Evolutionary conservation across 163 green algal species (phyloP), one percentile per base, ranked within the genome.

Genomic region (Chlorella variabilis): DNA sequence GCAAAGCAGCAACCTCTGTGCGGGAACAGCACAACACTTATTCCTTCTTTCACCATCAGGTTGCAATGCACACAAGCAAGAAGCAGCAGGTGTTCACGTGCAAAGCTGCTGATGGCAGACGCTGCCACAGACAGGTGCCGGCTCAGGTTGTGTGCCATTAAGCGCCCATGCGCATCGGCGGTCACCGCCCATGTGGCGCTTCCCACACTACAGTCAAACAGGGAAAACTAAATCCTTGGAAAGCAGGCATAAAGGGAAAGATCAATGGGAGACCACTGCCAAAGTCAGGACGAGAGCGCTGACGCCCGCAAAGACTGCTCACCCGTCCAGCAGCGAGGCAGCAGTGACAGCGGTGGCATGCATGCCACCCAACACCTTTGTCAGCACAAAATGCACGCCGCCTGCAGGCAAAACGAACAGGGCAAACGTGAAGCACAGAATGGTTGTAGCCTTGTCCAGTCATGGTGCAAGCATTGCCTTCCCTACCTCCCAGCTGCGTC

Each of bases 71-170:
- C n/a, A n/a, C n/a, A n/a, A n/a, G n/a, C n/a, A n/a, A n/a, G n/a
- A n/a, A n/a, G n/a, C n/a, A n/a, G n/a, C n/a, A n/a, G n/a, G n/a
- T n/a, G n/a, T 75, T 41, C 58, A 86, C 62, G 85, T 84, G 71
- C 86, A 71, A 84, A 90, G 54, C 69, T 83, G 49, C 75, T 78
- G 41, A 89, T 65, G 20, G 84, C 89, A 33, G 78, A 89, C 27
- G 84, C 81, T 7, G 89, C 87, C 56, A 91, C 58, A 67, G 76
- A 88, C 67, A 95, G 79, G 67, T 92, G 87, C 20, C 39, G 59
- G 36, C 41, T 68, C 33, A 95, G 77, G 38, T 89, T 88, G 88
- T 96, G 93, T 25, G 84, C 59, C 38, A 93, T 81, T 17, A 94
- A 48, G 18, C 92, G 87, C 48, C 93, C 93, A 11, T 93, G 84